A percentile compares a stretch with the other conserved stretches of the same genome.
Conservation (phyloP, 2,329 filamentous ascomycete genomes). For the Phoma herbarum region DNA sequence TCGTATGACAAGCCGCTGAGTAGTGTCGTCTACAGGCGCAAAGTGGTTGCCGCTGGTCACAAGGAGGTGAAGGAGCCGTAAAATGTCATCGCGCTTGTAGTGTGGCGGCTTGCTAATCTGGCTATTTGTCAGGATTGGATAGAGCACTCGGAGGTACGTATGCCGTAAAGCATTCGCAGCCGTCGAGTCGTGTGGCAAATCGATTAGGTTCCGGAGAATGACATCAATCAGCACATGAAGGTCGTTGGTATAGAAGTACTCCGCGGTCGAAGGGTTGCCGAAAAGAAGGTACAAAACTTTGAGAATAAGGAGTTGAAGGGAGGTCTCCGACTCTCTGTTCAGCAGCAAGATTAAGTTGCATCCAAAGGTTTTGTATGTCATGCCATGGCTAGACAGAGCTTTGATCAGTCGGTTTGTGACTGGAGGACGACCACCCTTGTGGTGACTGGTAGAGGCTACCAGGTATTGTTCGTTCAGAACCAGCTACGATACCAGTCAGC, state of each 20-base stretch:
- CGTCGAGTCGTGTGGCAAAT: constrained; percentile 81
- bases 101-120: constrained; percentile 86
- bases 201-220: constrained; percentile 94
- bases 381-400: constrained; percentile 80
- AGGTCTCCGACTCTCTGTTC: constrained; percentile 92
- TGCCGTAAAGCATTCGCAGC: constrained; percentile 71
- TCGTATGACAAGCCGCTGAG: constrained; percentile 77
- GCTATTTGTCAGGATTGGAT: constrained; percentile 89
- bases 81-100: constrained; percentile 89
- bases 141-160: constrained; percentile 92
- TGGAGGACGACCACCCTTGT: constrained; percentile 55
- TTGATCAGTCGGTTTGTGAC: constrained; percentile 96
- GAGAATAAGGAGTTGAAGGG: constrained; percentile 92
- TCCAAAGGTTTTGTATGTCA: constrained; percentile 89
- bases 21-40: constrained; percentile 81
- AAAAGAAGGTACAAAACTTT: constrained; percentile 96
- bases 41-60: constrained; percentile 74
- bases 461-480: constrained; percentile 99
- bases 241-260: constrained; percentile 99
- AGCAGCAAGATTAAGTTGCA: constrained; percentile 96
- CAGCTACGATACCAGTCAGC: constrained; percentile 63
- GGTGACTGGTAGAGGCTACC: constrained; percentile 66
- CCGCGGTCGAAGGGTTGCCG: constrained; percentile 87
- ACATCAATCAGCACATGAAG: constrained; percentile 93
- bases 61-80: constrained; percentile 77